Evolutionary conservation across 2,329 filamentous ascomycete species (phyloP).

Genomic region (Aspergillus fumigatus): DNA sequence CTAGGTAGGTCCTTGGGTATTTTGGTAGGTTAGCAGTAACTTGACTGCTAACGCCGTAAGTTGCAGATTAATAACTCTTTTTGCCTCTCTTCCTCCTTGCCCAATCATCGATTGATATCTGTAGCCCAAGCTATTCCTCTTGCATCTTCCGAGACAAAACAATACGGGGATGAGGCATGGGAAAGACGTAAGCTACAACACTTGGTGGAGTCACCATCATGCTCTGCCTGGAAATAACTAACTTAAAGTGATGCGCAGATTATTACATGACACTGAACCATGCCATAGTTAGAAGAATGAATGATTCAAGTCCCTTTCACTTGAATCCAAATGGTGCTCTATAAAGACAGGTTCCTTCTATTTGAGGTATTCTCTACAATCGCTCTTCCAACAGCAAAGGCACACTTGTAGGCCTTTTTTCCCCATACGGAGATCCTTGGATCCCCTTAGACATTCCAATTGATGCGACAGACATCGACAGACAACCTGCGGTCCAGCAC

Average conservation of each 20-base stretch:
- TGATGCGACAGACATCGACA: constrained; percentile 14
- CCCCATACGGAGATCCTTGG: constrained; percentile 6
- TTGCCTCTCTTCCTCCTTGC: background rate
- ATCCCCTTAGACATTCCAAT: constrained; percentile 4
- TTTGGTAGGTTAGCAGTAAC: too few relatives aligned
- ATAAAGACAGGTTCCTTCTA: too few relatives aligned
- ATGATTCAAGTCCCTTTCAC: too few relatives aligned
- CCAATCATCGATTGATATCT: background rate
- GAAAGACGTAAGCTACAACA: background rate
- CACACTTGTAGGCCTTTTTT: background rate
- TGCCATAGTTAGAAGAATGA: too few relatives aligned
- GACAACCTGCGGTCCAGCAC: constrained; percentile 10
- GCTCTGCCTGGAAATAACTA: background rate
- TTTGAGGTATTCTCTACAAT: background rate
- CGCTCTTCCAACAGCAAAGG: background rate
- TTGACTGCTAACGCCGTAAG: too few relatives aligned
- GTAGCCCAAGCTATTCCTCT: background rate
- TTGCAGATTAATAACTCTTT: background rate
- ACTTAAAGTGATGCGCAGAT: background rate
- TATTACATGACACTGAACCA: too few relatives aligned
- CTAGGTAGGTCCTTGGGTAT: background rate
- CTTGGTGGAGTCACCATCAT: background rate
- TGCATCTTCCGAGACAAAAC: background rate
- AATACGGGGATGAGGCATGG: background rate
- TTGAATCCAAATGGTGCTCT: too few relatives aligned